Conservation (phyloP, 192 early-diverging fungal species). For the Podila minutissima region DNA sequence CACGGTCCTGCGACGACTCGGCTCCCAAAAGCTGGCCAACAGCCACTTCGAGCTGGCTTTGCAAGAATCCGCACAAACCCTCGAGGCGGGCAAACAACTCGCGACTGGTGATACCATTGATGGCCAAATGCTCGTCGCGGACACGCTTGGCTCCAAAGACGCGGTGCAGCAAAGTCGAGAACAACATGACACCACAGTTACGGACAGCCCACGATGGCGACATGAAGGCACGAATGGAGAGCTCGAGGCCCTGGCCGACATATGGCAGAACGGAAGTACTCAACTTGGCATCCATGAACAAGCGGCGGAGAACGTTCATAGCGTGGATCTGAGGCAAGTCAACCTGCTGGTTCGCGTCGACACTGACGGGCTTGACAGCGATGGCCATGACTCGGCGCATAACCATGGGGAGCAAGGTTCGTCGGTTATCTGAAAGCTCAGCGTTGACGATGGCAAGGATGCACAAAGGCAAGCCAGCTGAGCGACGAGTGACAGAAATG, state of each 20-base stretch:
- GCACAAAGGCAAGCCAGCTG: slow-evolving; percentile 88
- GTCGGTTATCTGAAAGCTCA: slow-evolving; percentile 64
- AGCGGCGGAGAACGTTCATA: slow-evolving; percentile 85
- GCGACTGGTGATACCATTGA: slow-evolving; percentile 83
- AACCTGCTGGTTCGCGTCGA: slow-evolving; percentile 68
- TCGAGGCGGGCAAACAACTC: slow-evolving; percentile 95
- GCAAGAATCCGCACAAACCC: slow-evolving; percentile 77
- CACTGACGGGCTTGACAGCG: slow-evolving; percentile 51
- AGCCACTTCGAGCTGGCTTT: slow-evolving; percentile 76
- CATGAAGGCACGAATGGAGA: slow-evolving; percentile 84
- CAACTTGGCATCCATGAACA: slow-evolving; percentile 87
- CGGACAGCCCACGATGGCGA: slow-evolving; percentile 90
- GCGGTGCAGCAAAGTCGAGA: slow-evolving; percentile 83
- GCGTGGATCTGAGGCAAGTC: slow-evolving; percentile 95
- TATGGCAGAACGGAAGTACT: slow-evolving; percentile 78
- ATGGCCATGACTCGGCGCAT: slow-evolving; percentile 78
- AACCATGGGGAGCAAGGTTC: slow-evolving; percentile 68
- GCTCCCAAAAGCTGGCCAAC: slow-evolving; percentile 64
- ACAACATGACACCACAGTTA: slow-evolving; percentile 94
- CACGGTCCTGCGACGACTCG: slow-evolving; percentile 44
- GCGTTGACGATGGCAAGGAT: slow-evolving; percentile 85
- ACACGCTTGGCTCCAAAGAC: slow-evolving; percentile 86
- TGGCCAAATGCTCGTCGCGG: slow-evolving; percentile 73
- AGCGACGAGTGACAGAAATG: slow-evolving; percentile 93
- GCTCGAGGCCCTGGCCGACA: slow-evolving; percentile 77